Base-by-base conservation (phyloP, 495 filamentous ascomycete species). In the Penicillium verhagenii region DNA sequence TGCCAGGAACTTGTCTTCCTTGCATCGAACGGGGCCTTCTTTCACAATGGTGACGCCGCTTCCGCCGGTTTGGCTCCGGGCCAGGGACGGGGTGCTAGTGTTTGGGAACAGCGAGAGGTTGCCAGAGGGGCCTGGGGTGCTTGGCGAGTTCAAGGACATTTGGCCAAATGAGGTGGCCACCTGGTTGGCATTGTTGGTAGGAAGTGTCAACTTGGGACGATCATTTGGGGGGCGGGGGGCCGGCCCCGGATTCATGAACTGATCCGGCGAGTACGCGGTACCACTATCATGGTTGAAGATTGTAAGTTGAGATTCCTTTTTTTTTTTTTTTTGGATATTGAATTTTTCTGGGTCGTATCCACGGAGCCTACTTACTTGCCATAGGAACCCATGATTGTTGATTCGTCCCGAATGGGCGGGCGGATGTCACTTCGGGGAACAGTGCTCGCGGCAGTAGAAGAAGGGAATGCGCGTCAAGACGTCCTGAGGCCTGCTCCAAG, bases 161-260 rank as follows among this genome's bases (percentile, higher is more conserved):
- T 86, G 86, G 31, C 84, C 83, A 79, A 92, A 91, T 64, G 87
- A 92, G 37, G 88, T 87, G 33, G 90, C 87, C 35, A 90, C 79
- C 61, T 83, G 88, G 29, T 79, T 76, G 42, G 47, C 20, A 47
- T 88, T 86, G 39, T 87, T 92, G 20, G 68, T 54, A 7, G 71
- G 65, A 23, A 92, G 76, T 52, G 85, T 86, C 56, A 96, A 83
- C 58, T 87, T 88, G 51, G 91, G 88, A 54, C 88, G 86, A 61
- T 93, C 89, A 35, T 84, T 86, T 13, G 94, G 94, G 43, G 94
- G 94, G 57, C 88, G 85, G 40, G 94, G 94, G 51, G 94, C 93
- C 43, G 94, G 93, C 45, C 94, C 91, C 52, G 94, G 92, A 67
- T 97, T 97, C 88, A 97, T 94, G 74, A 98, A 98, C 69, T 88